Evolutionary conservation across 1,139 yeast genomes (phyloP).

Genomic region (Debaryomycetaceae sp.): DNA sequence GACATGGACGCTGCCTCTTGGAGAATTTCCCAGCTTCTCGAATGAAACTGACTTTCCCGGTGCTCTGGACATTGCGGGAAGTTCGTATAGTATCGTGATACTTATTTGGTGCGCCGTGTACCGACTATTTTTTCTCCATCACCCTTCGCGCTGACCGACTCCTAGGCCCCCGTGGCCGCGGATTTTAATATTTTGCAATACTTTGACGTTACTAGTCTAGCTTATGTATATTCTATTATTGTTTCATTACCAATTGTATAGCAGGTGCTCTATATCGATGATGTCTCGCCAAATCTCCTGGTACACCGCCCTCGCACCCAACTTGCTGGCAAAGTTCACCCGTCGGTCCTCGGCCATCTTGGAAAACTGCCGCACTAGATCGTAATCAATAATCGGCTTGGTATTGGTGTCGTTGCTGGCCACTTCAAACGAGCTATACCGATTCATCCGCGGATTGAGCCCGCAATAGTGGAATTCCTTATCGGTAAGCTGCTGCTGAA

Average conservation of each 20-base stretch:
- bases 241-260: constrained; percentile 15
- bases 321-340: constrained; percentile 40
- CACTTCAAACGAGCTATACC: constrained; percentile 40
- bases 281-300: constrained; percentile 62
- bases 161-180: too few relatives aligned
- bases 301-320: constrained; percentile 41
- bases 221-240: neutral
- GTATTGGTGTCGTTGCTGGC: constrained; percentile 25
- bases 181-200: too few relatives aligned
- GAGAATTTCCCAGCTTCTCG: too few relatives aligned
- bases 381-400: constrained; percentile 54
- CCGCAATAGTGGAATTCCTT: constrained; percentile 68
- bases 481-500: constrained; percentile 82
- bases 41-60: too few relatives aligned
- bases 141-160: too few relatives aligned
- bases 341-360: constrained; percentile 49
- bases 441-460: constrained; percentile 65
- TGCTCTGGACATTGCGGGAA: too few relatives aligned
- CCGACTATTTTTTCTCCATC: too few relatives aligned
- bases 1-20: too few relatives aligned
- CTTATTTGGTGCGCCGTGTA: too few relatives aligned
- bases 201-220: too few relatives aligned
- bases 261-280: constrained; percentile 37
- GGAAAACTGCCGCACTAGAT: constrained; percentile 41
- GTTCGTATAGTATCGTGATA: too few relatives aligned